A percentile compares a stretch with the other conserved stretches of the same genome.
Conservation (phyloP, 2,329 filamentous ascomycete species). For the Neophaeococcomyces aloes region DNA sequence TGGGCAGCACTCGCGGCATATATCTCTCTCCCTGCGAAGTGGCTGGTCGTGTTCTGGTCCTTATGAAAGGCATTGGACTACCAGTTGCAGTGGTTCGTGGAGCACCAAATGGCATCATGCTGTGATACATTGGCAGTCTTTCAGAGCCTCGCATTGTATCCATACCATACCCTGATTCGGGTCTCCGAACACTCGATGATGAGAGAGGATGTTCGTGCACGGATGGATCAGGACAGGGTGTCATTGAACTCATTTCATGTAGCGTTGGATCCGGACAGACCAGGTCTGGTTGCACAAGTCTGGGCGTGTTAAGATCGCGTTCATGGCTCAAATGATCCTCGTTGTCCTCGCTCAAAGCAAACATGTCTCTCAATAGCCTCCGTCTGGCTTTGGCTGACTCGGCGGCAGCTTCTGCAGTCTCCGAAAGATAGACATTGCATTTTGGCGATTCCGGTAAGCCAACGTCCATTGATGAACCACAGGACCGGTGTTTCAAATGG, state of each 20-base stretch:
- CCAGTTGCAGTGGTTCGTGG: slow-evolving; percentile 19
- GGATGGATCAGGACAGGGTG: slow-evolving; percentile 7
- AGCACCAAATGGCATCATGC: not conserved
- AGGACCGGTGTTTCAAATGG: slow-evolving; percentile 9
- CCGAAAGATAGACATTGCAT: slow-evolving; percentile 13
- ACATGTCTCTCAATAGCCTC: slow-evolving; percentile 10
- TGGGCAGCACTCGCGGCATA: not conserved
- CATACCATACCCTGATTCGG: not conserved
- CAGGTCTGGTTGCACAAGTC: slow-evolving; percentile 7
- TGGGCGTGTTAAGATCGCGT: not conserved
- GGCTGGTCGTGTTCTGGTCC: slow-evolving; percentile 8
- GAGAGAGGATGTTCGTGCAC: slow-evolving; percentile 3
- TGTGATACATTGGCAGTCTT: not conserved
- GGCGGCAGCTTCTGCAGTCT: slow-evolving; percentile 19
- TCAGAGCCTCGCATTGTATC: not conserved
- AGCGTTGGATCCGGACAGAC: slow-evolving; percentile 16
- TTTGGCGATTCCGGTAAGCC: slow-evolving; percentile 5
- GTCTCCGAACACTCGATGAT: not conserved
- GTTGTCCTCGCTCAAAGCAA: not conserved
- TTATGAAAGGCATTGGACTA: slow-evolving; percentile 20
- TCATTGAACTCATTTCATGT: slow-evolving; percentile 7
- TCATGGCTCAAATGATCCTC: not conserved
- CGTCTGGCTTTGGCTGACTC: slow-evolving; percentile 21
- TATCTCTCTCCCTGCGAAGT: not conserved
- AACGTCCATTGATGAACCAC: slow-evolving; percentile 5